These are phyloP conservation scores for Rhodotorula kratochvilovae DNA, from an alignment of 768 basidiomycete genomes.

Conservation along the genomic window DNA sequence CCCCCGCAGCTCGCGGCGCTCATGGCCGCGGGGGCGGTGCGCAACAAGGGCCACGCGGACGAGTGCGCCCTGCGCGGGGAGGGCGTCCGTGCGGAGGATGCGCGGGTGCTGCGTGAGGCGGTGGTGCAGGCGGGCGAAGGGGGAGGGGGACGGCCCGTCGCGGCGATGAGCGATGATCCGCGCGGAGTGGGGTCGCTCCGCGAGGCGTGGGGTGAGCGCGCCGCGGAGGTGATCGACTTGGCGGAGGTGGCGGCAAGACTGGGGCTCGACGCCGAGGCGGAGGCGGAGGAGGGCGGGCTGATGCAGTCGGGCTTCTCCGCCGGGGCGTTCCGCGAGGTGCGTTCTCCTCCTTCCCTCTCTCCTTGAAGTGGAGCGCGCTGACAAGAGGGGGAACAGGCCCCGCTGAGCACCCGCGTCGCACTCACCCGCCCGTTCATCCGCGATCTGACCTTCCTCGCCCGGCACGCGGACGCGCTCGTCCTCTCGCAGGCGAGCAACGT, in stretches of 20 bases:
- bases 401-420: neutral
- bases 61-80: neutral
- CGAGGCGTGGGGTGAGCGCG: neutral
- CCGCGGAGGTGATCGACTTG: neutral
- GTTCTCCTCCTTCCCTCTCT: no score
- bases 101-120: no score
- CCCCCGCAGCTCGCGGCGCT: neutral
- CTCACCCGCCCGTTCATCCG: slow-evolving; percentile 1
- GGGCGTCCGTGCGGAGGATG: no score
- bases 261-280: neutral
- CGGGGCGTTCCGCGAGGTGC: no score
- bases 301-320: no score
- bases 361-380: no score
- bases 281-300: neutral
- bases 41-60: no score
- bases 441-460: neutral
- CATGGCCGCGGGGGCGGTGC: neutral
- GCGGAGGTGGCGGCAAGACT: neutral
- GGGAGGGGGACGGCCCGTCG: neutral
- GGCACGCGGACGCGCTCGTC: neutral
- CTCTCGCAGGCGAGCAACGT: neutral
- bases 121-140: no score
- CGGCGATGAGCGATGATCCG: no score
- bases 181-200: no score
- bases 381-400: neutral